A percentile compares a stretch with the other conserved stretches of the same genome.
phyloP scores from a whole-genome alignment of 139 green algal species.

The Auxenochlorella pyrenoidosa region DNA sequence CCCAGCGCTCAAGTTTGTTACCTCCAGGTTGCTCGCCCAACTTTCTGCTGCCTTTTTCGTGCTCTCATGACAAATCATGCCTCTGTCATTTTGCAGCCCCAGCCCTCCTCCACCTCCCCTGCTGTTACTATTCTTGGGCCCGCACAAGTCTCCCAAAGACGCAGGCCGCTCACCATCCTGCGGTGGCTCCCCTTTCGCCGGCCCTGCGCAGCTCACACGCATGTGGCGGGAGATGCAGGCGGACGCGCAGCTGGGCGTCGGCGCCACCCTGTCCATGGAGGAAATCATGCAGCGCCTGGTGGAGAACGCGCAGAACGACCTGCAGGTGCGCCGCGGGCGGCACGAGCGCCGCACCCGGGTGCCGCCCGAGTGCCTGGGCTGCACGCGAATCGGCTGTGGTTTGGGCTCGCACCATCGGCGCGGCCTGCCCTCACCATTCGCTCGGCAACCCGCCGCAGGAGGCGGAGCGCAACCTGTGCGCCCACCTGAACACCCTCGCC shows the following conservation, averaged over 20 bases:
- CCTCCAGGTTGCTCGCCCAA: background rate
- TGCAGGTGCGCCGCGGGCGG: constrained; percentile 9
- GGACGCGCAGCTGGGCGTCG: constrained; percentile 57
- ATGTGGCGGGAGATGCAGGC: constrained; percentile 51
- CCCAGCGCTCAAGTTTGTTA: too few relatives aligned
- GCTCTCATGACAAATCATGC: background rate
- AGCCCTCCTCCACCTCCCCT: background rate
- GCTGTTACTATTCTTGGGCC: background rate
- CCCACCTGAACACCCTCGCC: constrained; percentile 68
- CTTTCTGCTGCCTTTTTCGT: background rate
- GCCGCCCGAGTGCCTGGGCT: background rate
- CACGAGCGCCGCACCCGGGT: too few relatives aligned
- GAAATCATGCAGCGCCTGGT: constrained; percentile 71
- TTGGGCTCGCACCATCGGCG: too few relatives aligned
- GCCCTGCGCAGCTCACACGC: constrained; percentile 74
- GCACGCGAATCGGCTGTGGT: too few relatives aligned
- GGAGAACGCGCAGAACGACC: constrained; percentile 58
- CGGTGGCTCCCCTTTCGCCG: too few relatives aligned
- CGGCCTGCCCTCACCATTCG: background rate
- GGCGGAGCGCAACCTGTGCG: constrained; percentile 71
- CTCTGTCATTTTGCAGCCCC: too few relatives aligned
- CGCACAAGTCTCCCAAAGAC: too few relatives aligned
- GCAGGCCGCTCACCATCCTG: too few relatives aligned
- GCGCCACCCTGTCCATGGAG: constrained; percentile 54
- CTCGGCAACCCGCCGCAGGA: constrained; percentile 47